phyloP scores from a whole-genome alignment of 768 basidiomycete species.

The Boletus coccyginus region DNA sequence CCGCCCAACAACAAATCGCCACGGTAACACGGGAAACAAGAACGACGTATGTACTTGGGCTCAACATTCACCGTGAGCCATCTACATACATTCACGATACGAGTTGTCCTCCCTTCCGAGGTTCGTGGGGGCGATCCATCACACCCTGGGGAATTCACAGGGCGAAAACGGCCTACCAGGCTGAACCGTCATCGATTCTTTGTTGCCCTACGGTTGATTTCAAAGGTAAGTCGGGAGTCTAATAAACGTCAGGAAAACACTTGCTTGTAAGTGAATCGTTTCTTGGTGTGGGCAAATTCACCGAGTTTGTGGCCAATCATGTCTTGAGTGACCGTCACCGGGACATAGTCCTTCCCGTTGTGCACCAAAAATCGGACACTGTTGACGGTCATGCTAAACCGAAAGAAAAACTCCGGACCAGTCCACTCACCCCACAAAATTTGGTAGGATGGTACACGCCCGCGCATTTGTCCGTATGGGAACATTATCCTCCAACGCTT shows the following conservation, averaged over 20 bases:
- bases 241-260: constrained; percentile 31
- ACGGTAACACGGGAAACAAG: constrained; percentile 25
- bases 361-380: constrained; percentile 91
- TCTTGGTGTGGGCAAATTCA: constrained; percentile 90
- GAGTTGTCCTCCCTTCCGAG: neutral
- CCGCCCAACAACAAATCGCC: constrained; percentile 26
- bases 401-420: neutral
- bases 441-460: constrained; percentile 90
- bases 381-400: neutral
- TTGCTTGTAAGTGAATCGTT: constrained; percentile 82
- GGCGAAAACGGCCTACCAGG: neutral
- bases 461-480: constrained; percentile 87
- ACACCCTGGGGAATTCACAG: neutral
- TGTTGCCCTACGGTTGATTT: constrained; percentile 31
- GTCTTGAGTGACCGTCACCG: constrained; percentile 86
- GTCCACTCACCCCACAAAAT: constrained; percentile 83
- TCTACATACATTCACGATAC: neutral
- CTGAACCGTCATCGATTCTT: constrained; percentile 33
- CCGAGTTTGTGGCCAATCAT: constrained; percentile 99
- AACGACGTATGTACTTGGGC: neutral
- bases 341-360: constrained; percentile 88
- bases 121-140: neutral
- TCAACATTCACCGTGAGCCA: neutral
- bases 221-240: neutral
- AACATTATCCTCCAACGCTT: constrained; percentile 76